Conservation (phyloP, 2,329 filamentous ascomycete species). For the Sarocladiaceae sp. region DNA sequence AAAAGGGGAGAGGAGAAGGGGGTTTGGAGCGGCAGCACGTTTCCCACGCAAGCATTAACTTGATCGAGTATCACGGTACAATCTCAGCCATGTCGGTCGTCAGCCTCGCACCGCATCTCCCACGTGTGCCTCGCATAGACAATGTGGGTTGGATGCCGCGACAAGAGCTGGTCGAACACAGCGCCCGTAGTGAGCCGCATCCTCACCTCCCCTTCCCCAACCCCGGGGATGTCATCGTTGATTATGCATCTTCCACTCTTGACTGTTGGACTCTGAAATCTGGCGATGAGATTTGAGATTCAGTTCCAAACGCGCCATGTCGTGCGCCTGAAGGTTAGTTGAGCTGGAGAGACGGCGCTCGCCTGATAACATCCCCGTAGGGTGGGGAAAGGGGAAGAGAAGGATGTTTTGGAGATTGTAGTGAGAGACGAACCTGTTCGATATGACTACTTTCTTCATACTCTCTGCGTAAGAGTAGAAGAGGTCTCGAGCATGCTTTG, state of each 20-base stretch:
- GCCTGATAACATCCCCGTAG: conserved; percentile 1
- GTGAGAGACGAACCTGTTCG: conserved; percentile 3
- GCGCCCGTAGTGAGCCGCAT: conserved; percentile 84
- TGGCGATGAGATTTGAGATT: too few species aligned
- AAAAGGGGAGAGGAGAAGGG: conserved; percentile 22
- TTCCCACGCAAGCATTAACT: conserved; percentile 99
- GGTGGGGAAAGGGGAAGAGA: conserved; percentile 1
- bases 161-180: conserved; percentile 44
- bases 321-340: conserved; percentile 16
- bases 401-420: conserved; percentile 1
- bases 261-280: too few species aligned
- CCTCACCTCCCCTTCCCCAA: conserved; percentile 28
- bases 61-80: conserved; percentile 96
- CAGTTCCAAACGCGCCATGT: too few species aligned
- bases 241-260: not conserved
- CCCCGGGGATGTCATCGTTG: conserved; percentile 21
- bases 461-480: not conserved
- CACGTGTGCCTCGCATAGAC: conserved; percentile 11
- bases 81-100: conserved; percentile 72
- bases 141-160: conserved; percentile 45
- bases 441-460: not conserved
- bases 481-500: not conserved
- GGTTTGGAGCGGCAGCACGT: conserved; percentile 79
- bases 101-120: conserved; percentile 33
- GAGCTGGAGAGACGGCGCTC: not conserved